Evolutionary conservation across 2,329 filamentous ascomycete species (phyloP), one percentile per base, ranked within the genome.

Genomic region (Mariannaea elegans): DNA sequence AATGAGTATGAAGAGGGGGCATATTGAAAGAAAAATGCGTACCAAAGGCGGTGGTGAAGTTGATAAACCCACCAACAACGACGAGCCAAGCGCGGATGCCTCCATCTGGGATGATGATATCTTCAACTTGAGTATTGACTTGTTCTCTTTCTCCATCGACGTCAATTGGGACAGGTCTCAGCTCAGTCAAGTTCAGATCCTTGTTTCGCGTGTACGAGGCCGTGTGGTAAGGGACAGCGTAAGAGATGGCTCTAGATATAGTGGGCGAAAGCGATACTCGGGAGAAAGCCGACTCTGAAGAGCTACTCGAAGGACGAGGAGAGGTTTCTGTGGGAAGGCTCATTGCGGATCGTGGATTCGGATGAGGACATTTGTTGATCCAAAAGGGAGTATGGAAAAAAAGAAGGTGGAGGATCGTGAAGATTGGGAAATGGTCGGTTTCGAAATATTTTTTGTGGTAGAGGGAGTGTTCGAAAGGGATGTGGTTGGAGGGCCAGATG

Each of bases 81-180:
- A 73, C 71, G 10, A 74, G 59, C 74, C 73, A 75, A 8, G 71
- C 73, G 3, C 71, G 65, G 16, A 59, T 27, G 2, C 72, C 72
- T 4, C 73, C 67, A 46, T 74, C 67, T 4, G 71, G 71, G 7
- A 45, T 36, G 2, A 6, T 24, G 12, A 24, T 18, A 5, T 36
- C 32, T 8, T 8, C 32, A 13, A 27, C 13, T 14, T 13, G 5
- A 29, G 9, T 7, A 16, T 8, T 2, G 7, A 19, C 2, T 21
- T 21, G 3, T 12, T 31, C 10, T 23, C 16, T 7, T 19, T 29
- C 10, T 38, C 13, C 36, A 9, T 16, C 42, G 14, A 14, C n/a
- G 6, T 19, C 36, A n/a, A 4, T 18, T 18, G 7, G 16, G 36
- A 19, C 6, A 18, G 36, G 14, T 5, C 7, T 39, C 7, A 18